Base-by-base conservation (phyloP, 345 rosid species). In the Limnanthes douglasii region DNA sequence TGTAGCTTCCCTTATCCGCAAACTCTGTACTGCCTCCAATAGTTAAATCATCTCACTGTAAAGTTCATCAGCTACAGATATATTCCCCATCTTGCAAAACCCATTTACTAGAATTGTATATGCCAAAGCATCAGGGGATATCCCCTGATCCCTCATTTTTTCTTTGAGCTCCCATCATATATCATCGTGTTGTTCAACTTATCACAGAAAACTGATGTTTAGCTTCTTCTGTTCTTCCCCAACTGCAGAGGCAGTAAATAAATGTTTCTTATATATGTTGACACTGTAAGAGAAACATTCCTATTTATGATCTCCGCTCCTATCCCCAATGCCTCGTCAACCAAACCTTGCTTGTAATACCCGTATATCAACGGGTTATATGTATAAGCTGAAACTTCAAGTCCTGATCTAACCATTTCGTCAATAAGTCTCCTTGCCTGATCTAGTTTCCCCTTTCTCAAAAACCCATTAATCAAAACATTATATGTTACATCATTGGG, bases 281-380 rank as follows among this genome's bases (percentile, higher is more conserved):
- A 11, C 32, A 57, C 44, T 0, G 78, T 59, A 13, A 57, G 78
- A 53, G 49, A 56, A 12, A 44, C 43, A 48, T 75, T 72, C 22
- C 45, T 57, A 39, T 23, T 24, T 31, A 58, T 32, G 84, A 81
- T 81, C 34, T 73, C 72, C 4, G 57, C 64, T 3, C n/a, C 48
- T 37, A 77, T 56, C 38, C 24, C 48, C 37, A 64, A 50, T 26
- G 81, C 84, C 57, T 73, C 65, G 24, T 17, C 34, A 41, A 73
- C 43, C 54, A 69, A 63, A 21, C 84, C 84, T 28, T 48, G 60
- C n/a, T 54, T 49, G 32, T 65, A 69, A 39, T 69, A 77, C 32
- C 78, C 73, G 30, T 32, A 56, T 45, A 81, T 66, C 53, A 81
- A 31, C 10, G 70, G 84, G 25, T 71, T 64, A 62, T 66, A 77